These are phyloP conservation scores for Naganishia albida DNA, from an alignment of 1,284 basidiomycete species.

Conservation along the genomic window DNA sequence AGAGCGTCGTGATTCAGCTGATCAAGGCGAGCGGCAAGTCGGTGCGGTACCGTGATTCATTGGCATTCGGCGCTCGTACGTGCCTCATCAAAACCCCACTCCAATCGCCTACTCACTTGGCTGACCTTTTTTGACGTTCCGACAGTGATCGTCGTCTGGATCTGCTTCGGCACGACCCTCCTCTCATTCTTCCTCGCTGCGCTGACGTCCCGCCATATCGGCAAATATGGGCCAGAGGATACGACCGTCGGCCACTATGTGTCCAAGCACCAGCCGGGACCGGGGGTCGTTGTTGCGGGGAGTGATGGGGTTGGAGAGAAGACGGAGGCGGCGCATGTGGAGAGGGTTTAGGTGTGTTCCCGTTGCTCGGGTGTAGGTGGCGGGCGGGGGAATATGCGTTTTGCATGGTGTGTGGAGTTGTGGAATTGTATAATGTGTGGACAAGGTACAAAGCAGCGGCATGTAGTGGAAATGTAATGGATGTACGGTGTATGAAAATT, in stretches of 20 bases:
- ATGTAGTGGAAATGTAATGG: neutral
- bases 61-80: constrained; percentile 29
- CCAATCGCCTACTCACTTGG: neutral
- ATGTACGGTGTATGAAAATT: neutral
- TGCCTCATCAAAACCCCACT: neutral
- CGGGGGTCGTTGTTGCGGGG: neutral
- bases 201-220: constrained; percentile 22
- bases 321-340: constrained; percentile 12
- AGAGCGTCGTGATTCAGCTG: neutral
- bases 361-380: no score
- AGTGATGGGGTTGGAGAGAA: neutral
- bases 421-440: constrained; percentile 10
- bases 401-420: no score
- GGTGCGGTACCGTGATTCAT: constrained; percentile 25
- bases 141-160: constrained; percentile 31
- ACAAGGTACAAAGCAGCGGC: neutral
- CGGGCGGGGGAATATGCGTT: neutral
- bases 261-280: constrained; percentile 10
- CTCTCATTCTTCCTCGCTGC: constrained; percentile 29
- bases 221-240: constrained; percentile 26
- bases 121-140: neutral
- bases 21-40: constrained; percentile 21
- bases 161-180: constrained; percentile 26
- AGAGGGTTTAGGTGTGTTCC: constrained; percentile 2
- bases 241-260: constrained; percentile 26